Evolutionary conservation across 495 filamentous ascomycete genomes (phyloP).

Genomic region (Penicillium roqueforti): DNA sequence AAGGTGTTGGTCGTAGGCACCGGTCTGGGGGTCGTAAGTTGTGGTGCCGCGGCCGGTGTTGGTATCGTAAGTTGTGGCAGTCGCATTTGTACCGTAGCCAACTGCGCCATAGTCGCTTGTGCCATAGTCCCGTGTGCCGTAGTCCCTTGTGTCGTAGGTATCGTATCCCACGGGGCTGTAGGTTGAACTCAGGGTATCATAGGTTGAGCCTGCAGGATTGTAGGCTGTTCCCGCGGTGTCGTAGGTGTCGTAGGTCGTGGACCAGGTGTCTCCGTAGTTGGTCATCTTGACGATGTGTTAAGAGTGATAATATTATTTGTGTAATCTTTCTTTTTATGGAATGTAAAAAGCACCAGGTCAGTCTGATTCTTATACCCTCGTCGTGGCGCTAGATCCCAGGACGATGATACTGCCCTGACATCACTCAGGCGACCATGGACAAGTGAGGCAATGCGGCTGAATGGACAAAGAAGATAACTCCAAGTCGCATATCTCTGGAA

Average conservation of each 20-base stretch:
- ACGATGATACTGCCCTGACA: slow-evolving; percentile 18
- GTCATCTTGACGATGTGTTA: slow-evolving; percentile 21
- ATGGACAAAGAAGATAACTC: background rate
- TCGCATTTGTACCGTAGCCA: slow-evolving; percentile 37
- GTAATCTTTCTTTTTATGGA: background rate
- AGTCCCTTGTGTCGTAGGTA: slow-evolving; percentile 21
- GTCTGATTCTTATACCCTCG: slow-evolving; percentile 9
- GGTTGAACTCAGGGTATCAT: too few species aligned
- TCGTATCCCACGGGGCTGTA: slow-evolving; percentile 21
- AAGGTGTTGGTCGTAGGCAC: slow-evolving; percentile 39
- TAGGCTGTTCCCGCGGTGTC: slow-evolving; percentile 15
- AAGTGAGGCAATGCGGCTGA: slow-evolving; percentile 12
- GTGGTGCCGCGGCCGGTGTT: slow-evolving; percentile 39
- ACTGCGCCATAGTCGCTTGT: slow-evolving; percentile 30
- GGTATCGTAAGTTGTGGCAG: slow-evolving; percentile 37
- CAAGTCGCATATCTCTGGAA: background rate
- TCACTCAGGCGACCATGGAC: slow-evolving; percentile 6
- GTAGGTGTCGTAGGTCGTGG: slow-evolving; percentile 13
- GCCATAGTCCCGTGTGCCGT: slow-evolving; percentile 14
- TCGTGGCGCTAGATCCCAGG: slow-evolving; percentile 10
- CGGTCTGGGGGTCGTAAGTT: slow-evolving; percentile 33
- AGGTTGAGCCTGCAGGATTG: slow-evolving; percentile 15
- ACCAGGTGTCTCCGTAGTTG: slow-evolving; percentile 13
- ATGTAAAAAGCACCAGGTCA: background rate
- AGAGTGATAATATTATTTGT: background rate